These are phyloP conservation scores for Trichosporon coremiiforme DNA, from an alignment of 1,284 basidiomycete genomes.

Conservation along the genomic window DNA sequence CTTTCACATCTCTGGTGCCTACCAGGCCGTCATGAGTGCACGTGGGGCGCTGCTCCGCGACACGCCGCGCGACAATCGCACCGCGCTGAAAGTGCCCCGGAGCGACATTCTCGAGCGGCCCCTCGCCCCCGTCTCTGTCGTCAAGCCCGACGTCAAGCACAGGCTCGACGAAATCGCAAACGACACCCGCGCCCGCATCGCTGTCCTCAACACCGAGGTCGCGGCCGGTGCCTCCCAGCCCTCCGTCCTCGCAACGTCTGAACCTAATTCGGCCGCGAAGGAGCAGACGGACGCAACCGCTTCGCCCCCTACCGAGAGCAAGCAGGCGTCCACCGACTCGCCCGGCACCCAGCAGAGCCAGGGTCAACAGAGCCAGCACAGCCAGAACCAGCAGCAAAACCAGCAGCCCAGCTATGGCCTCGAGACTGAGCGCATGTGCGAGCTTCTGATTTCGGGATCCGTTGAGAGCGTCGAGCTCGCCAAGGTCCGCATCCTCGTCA, in stretches of 20 bases:
- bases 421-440: conserved; percentile 89
- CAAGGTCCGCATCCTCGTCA: conserved; percentile 83
- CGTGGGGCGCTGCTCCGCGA: conserved; percentile 86
- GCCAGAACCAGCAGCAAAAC: neutral
- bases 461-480: conserved; percentile 90
- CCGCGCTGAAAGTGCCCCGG: conserved; percentile 83
- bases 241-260: conserved; percentile 43
- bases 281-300: conserved; percentile 23
- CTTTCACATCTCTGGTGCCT: conserved; percentile 86
- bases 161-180: conserved; percentile 90
- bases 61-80: conserved; percentile 81
- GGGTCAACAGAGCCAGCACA: no score
- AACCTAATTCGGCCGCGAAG: conserved; percentile 27
- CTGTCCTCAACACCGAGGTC: conserved; percentile 63
- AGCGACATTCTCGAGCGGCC: conserved; percentile 89
- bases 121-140: conserved; percentile 64
- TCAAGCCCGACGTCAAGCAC: conserved; percentile 83
- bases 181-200: conserved; percentile 82
- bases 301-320: conserved; percentile 13
- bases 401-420: conserved; percentile 63
- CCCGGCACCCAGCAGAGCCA: conserved; percentile 10
- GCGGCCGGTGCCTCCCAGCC: conserved; percentile 35
- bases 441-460: conserved; percentile 81
- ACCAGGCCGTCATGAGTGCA: conserved; percentile 89
- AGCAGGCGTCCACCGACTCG: conserved; percentile 17